Percentiles rank a stretch among this genome's conserved stretches.
These are phyloP conservation scores for Ophiobolus disseminans DNA, from an alignment of 2,329 filamentous ascomycete species.

Conservation along the genomic window DNA sequence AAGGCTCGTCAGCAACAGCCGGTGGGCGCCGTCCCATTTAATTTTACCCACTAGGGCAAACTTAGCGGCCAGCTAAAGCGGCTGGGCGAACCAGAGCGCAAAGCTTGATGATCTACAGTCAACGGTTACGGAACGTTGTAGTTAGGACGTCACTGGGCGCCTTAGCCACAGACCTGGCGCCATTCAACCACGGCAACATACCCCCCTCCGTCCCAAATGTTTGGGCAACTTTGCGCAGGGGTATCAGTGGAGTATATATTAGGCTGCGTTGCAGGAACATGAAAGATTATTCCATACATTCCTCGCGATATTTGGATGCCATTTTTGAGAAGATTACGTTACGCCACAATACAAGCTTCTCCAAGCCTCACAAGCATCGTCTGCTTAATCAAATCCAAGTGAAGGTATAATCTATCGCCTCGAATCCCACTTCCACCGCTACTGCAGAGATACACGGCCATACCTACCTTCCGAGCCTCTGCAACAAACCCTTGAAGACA, in stretches of 20 bases:
- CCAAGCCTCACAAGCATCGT: constrained; percentile 30
- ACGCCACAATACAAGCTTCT: constrained; percentile 32
- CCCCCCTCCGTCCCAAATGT: neutral
- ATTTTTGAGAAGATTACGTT: neutral
- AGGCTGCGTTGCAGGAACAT: neutral
- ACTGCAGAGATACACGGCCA: neutral
- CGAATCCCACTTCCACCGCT: neutral
- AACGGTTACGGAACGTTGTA: neutral
- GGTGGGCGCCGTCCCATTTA: no score
- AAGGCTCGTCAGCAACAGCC: no score
- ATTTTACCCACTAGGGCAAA: no score
- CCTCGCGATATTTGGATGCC: neutral
- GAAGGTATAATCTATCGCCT: constrained; percentile 14
- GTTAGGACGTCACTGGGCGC: neutral
- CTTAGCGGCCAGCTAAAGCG: neutral
- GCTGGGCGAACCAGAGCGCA: neutral
- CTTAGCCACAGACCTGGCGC: neutral
- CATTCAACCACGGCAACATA: neutral
- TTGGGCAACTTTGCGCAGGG: neutral
- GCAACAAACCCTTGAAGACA: constrained; percentile 15
- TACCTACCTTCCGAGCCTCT: constrained; percentile 2
- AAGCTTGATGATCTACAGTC: neutral
- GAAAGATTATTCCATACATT: neutral
- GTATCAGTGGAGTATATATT: constrained; percentile 6
- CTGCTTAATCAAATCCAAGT: constrained; percentile 28